These are phyloP conservation scores for Dimocarpus longan DNA, from an alignment of 345 rosid species.

Conservation along the genomic window DNA sequence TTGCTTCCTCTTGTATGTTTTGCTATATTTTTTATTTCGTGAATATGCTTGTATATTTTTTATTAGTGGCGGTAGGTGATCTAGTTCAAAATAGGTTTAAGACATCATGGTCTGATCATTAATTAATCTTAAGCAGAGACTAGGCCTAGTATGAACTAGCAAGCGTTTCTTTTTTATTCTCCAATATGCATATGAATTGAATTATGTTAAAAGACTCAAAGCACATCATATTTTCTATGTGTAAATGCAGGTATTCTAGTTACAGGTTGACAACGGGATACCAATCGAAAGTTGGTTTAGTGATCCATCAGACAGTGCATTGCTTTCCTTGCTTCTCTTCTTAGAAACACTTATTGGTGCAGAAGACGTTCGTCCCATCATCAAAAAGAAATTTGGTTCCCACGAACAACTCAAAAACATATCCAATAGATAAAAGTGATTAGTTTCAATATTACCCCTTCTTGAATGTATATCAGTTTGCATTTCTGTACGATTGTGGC, in stretches of 20 bases:
- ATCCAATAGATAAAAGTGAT: not conserved
- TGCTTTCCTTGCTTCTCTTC: constrained; percentile 25
- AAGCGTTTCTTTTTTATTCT: not conserved
- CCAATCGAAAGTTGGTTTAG: constrained; percentile 28
- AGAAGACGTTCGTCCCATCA: constrained; percentile 27
- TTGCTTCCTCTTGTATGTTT: not conserved
- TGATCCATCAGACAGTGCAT: constrained; percentile 27
- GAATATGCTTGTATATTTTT: no score
- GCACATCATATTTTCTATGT: not conserved
- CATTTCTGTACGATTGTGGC: not conserved
- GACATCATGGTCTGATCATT: not conserved
- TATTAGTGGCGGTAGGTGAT: not conserved
- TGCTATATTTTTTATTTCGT: not conserved
- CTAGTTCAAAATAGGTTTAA: not conserved
- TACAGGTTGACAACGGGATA: constrained; percentile 28
- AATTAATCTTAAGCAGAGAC: not conserved
- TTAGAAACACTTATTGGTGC: constrained; percentile 23
- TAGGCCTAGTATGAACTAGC: not conserved
- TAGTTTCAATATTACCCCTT: not conserved
- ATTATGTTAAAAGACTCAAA: not conserved
- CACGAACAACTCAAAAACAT: not conserved
- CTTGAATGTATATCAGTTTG: not conserved
- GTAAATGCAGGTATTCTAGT: constrained; percentile 23
- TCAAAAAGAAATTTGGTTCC: constrained; percentile 18
- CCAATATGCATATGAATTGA: not conserved